These are phyloP conservation scores for Nymphaea thermarum DNA, from an alignment of 164 flowering plant genomes.

Conservation along the genomic window DNA sequence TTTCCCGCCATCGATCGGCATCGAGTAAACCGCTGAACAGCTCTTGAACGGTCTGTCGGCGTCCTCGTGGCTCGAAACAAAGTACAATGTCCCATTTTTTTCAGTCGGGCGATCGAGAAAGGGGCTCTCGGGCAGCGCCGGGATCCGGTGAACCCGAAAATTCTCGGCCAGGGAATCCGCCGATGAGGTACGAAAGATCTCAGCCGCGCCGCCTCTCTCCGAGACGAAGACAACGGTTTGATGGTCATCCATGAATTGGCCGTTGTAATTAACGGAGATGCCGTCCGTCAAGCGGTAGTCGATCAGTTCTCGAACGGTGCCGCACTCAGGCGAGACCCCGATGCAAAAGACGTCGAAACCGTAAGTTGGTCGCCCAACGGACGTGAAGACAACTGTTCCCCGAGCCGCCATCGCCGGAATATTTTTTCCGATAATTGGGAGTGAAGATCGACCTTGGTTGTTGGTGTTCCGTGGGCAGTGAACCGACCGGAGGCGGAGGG, in stretches of 20 bases:
- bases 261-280: slow-evolving; percentile 64
- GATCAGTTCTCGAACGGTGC: not conserved
- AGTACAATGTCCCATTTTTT: slow-evolving; percentile 29
- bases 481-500: too few relatives aligned
- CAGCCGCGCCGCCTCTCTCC: slow-evolving; percentile 49
- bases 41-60: slow-evolving; percentile 34
- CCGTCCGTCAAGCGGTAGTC: slow-evolving; percentile 63
- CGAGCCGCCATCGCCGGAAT: not conserved
- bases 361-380: slow-evolving; percentile 46
- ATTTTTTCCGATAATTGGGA: too few relatives aligned
- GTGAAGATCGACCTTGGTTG: too few relatives aligned
- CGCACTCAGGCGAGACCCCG: slow-evolving; percentile 9
- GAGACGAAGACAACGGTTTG: slow-evolving; percentile 40
- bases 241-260: slow-evolving; percentile 41
- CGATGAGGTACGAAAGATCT: slow-evolving; percentile 12
- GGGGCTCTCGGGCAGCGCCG: slow-evolving; percentile 20
- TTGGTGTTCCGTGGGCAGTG: too few relatives aligned
- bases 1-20: slow-evolving; percentile 2
- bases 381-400: slow-evolving; percentile 52
- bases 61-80: slow-evolving; percentile 66
- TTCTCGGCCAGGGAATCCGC: not conserved
- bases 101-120: slow-evolving; percentile 70
- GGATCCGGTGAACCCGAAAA: slow-evolving; percentile 4
- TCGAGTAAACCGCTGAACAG: slow-evolving; percentile 64
- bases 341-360: slow-evolving; percentile 75